Evolutionary conservation across 2,329 filamentous ascomycete genomes (phyloP), one percentile per base, ranked within the genome.

Genomic region (Alternaria arborescens): DNA sequence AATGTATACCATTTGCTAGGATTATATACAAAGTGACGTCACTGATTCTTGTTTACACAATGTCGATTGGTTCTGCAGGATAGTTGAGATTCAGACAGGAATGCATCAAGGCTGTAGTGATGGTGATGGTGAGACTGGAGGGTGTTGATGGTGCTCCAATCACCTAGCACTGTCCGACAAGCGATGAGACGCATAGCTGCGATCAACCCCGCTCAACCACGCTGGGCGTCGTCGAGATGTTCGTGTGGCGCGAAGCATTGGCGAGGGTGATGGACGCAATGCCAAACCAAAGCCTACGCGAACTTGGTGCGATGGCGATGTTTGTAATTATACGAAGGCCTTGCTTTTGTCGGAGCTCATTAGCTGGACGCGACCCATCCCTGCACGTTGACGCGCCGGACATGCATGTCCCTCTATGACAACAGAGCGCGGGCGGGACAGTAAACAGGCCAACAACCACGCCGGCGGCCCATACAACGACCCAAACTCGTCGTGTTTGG

Each of bases 341-440:
- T 52, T 52, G 54, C 54, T 56, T 51, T 56, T 43, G 54, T 8
- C n/a, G 43, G 22, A 38, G 54, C 47, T 51, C 52, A 43, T 55
- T 44, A 41, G 42, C 46, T 20, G 53, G 59, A 65, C 57, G 64
- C 61, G 52, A 40, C 18, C 20, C 18, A 65, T 62, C 64, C 67
- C 62, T 66, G 66, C 61, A 61, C 51, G 28, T 44, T 66, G 46
- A 68, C 64, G 60, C 66, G 64, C 66, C 66, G 50, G 53, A 28
- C 66, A 65, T 62, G 66, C 64, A 53, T 53, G 55, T 58, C 65
- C 52, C 61, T 58, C 67, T 52, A 62, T 65, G 60, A 68, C 64
- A 68, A 69, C 67, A 48, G 56, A 62, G 48, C 51, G 58, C 36
- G 51, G 40, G 50, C 51, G 58, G 57, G 53, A 54, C 36, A 61